These are phyloP conservation scores for Circinella minor DNA, from an alignment of 371 early-diverging fungal genomes.

Conservation along the genomic window DNA sequence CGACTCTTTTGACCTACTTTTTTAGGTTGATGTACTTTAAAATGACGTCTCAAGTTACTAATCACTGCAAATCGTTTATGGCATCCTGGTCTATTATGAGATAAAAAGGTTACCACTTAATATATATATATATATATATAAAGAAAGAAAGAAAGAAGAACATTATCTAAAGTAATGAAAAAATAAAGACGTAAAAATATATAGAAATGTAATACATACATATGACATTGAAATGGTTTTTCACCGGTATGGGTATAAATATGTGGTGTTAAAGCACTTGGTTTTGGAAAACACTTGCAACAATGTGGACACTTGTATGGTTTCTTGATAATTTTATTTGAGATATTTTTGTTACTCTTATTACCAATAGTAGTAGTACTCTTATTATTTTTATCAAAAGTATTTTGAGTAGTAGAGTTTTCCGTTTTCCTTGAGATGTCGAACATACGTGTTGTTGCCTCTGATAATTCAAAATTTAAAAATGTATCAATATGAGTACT, in stretches of 20 bases:
- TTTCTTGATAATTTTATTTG: constrained; percentile 1
- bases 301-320: constrained; percentile 16
- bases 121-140: no score
- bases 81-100: constrained; percentile 8
- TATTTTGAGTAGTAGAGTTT: not conserved
- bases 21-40: constrained; percentile 14
- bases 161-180: no score
- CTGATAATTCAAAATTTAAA: no score
- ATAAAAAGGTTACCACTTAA: not conserved
- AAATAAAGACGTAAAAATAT: no score
- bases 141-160: no score
- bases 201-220: constrained; percentile 4
- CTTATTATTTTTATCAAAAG: not conserved
- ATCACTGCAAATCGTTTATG: constrained; percentile 13
- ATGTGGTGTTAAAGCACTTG: constrained; percentile 20
- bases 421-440: no score
- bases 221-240: constrained; percentile 21
- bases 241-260: constrained; percentile 25
- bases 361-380: no score
- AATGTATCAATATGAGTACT: no score
- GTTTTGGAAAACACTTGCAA: constrained; percentile 16
- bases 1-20: not conserved
- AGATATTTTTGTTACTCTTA: not conserved
- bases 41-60: constrained; percentile 21
- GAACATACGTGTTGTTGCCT: no score